Percentiles rank a stretch among this genome's conserved stretches.
phyloP scores from a whole-genome alignment of 164 flowering plant species.

The Houttuynia cordata region DNA sequence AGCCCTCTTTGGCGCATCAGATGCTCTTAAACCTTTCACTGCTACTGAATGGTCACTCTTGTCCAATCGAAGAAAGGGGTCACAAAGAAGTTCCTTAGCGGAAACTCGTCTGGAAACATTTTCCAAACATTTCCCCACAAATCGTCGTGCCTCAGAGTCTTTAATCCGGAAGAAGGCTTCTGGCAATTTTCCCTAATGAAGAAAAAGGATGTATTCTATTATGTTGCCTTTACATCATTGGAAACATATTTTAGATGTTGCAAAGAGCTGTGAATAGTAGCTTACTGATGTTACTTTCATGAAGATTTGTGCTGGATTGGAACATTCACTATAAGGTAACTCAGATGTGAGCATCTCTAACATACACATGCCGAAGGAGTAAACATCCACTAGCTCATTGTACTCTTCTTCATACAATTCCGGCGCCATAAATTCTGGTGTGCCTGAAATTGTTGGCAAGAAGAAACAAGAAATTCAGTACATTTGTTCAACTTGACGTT shows the following conservation, averaged over 20 bases:
- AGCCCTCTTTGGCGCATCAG: not conserved
- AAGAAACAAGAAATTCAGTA: not conserved
- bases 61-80: conserved; percentile 51
- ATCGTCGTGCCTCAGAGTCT: conserved; percentile 47
- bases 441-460: conserved; percentile 29
- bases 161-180: conserved; percentile 46
- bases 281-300: conserved; percentile 87
- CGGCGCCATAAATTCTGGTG: conserved; percentile 98
- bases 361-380: conserved; percentile 89
- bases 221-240: not conserved
- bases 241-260: not conserved
- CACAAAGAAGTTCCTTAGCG: conserved; percentile 52
- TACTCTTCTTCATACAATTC: conserved; percentile 86
- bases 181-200: conserved; percentile 64
- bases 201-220: too few relatives aligned
- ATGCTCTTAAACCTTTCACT: not conserved
- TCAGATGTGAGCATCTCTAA: conserved; percentile 86
- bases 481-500: too few relatives aligned
- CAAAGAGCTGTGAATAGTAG: not conserved
- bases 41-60: conserved; percentile 8
- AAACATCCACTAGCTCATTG: conserved; percentile 80
- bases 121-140: conserved; percentile 58
- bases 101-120: conserved; percentile 48
- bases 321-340: conserved; percentile 81
- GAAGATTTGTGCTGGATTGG: conserved; percentile 86